Percentiles rank a stretch among this genome's conserved stretches.
Evolutionary conservation across 1,284 basidiomycete genomes (phyloP).

Genomic region (Chiua sp.): DNA sequence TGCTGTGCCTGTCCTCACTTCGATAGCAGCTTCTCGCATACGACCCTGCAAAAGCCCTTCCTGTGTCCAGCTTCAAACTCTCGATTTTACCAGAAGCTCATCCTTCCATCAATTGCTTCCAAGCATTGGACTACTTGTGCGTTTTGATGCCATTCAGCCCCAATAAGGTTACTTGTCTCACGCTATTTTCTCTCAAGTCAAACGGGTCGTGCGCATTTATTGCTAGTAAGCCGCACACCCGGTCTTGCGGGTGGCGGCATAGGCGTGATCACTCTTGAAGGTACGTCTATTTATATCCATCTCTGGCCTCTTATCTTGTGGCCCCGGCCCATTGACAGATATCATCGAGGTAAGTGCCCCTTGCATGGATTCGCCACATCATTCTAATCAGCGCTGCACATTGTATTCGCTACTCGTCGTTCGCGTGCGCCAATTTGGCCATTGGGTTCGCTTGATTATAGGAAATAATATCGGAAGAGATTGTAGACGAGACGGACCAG

Average conservation of each 20-base stretch:
- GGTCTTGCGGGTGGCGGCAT: constrained; percentile 82
- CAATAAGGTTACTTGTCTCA: constrained; percentile 34
- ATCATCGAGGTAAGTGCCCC: constrained; percentile 62
- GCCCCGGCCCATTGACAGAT: constrained; percentile 39
- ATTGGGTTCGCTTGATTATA: constrained; percentile 1
- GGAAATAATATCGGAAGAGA: constrained; percentile 90
- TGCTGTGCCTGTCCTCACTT: not conserved
- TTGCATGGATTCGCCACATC: constrained; percentile 3
- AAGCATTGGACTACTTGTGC: constrained; percentile 86
- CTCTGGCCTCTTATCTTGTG: not conserved
- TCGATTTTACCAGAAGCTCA: constrained; percentile 92
- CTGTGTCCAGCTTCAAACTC: constrained; percentile 76
- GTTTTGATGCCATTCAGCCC: constrained; percentile 23
- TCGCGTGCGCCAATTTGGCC: not conserved
- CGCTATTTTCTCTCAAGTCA: constrained; percentile 63
- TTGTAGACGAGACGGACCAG: constrained; percentile 89
- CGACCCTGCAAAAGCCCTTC: constrained; percentile 82
- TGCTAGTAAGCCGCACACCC: constrained; percentile 86
- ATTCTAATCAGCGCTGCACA: not conserved
- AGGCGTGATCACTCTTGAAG: constrained; percentile 84
- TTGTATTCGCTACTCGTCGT: constrained; percentile 23
- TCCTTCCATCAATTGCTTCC: constrained; percentile 87
- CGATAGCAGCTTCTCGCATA: constrained; percentile 75
- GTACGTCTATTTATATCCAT: constrained; percentile 36
- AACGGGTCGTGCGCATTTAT: constrained; percentile 92